Conservation (phyloP, 352 stramenopile genomes). For the Pythium utonaiense region DNA sequence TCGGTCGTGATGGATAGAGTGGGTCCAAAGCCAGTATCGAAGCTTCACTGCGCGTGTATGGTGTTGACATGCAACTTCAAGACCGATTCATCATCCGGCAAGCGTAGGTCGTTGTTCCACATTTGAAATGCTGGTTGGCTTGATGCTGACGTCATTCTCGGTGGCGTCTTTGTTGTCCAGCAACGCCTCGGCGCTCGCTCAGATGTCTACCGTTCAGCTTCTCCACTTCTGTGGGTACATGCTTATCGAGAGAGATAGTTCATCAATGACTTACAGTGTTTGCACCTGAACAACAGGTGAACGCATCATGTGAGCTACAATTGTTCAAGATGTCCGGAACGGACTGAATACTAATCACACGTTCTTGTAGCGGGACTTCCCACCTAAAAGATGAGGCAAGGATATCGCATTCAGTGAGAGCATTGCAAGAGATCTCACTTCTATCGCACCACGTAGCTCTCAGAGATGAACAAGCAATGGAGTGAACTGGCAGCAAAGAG, state of each 20-base stretch:
- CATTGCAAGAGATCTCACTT: background rate
- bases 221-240: constrained; percentile 29
- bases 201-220: constrained; percentile 24
- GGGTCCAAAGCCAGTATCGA: constrained; percentile 1
- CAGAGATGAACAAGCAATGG: constrained; percentile 7
- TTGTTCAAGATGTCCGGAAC: background rate
- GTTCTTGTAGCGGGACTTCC: constrained; percentile 15
- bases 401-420: background rate
- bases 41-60: background rate
- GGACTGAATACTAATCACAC: background rate
- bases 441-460: background rate
- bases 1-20: background rate
- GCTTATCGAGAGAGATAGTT: too few species aligned
- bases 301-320: constrained; percentile 23
- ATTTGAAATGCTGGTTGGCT: background rate
- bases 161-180: constrained; percentile 17
- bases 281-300: constrained; percentile 19
- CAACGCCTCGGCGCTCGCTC: constrained; percentile 25
- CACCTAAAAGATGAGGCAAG: constrained; percentile 19
- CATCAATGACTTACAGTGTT: too few species aligned
- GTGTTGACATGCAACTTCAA: constrained; percentile 23
- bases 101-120: constrained; percentile 8
- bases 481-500: background rate
- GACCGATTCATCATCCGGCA: constrained; percentile 32
- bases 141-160: background rate